These are phyloP conservation scores for Calocera cornea DNA, from an alignment of 768 basidiomycete species.

Conservation along the genomic window DNA sequence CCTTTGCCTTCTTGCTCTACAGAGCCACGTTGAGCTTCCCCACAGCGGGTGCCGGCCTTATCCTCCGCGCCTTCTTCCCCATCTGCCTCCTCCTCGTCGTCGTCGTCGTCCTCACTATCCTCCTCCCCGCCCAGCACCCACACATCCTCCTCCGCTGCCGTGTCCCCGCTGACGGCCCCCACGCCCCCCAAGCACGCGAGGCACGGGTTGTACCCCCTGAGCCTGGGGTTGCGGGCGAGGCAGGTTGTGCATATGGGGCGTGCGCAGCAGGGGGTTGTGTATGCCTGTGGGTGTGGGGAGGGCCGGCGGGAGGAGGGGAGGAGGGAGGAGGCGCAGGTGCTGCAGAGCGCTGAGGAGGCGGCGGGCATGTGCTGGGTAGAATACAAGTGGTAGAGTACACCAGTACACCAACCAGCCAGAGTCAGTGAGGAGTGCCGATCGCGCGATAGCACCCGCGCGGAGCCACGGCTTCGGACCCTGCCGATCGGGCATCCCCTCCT, in stretches of 20 bases:
- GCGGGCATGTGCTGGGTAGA: not conserved
- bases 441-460: not conserved
- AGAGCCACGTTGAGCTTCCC: too few species aligned
- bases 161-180: not conserved
- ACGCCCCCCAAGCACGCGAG: not conserved
- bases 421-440: not conserved
- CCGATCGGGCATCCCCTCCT: too few species aligned
- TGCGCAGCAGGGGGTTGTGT: not conserved
- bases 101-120: constrained; percentile 27
- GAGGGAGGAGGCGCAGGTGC: constrained; percentile 4
- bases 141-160: constrained; percentile 5
- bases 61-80: constrained; percentile 13
- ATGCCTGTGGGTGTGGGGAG: not conserved
- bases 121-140: constrained; percentile 24
- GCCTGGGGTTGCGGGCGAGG: not conserved
- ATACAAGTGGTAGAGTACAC: not conserved
- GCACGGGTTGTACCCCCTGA: not conserved
- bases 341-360: not conserved
- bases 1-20: too few species aligned
- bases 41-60: not conserved
- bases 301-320: not conserved
- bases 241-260: not conserved
- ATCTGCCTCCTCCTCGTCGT: constrained; percentile 24
- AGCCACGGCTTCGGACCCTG: too few species aligned
- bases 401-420: too few species aligned